Conservation (phyloP, 345 rosid species). For the Acer yangbiense region DNA sequence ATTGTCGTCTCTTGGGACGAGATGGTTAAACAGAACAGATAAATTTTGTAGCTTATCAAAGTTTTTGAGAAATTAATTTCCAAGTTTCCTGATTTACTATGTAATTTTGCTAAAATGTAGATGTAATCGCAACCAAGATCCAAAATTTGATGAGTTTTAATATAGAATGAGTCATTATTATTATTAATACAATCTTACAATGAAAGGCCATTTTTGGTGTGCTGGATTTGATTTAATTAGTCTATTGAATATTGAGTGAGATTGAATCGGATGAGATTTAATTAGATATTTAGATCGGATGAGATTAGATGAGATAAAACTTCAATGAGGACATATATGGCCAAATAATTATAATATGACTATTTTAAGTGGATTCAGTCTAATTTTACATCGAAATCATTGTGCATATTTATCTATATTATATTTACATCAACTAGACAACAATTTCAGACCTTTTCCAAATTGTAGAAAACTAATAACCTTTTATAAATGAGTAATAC, state of each 20-base stretch:
- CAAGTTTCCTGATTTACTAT: background rate
- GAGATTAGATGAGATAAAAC: background rate
- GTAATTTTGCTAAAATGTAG: background rate
- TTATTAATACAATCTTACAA: no score
- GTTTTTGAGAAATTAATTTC: background rate
- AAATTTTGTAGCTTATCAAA: conserved; percentile 1
- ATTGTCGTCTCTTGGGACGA: background rate
- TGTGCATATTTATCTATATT: no score
- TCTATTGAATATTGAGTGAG: background rate
- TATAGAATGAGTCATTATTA: background rate
- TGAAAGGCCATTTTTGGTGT: no score
- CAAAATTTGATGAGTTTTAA: background rate
- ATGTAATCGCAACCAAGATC: background rate
- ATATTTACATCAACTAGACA: no score
- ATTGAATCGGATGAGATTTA: no score
- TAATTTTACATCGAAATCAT: no score
- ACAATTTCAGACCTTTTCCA: no score
- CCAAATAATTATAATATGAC: no score
- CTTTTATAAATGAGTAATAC: no score
- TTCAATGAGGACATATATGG: no score
- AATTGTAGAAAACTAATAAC: background rate
- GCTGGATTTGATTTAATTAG: background rate
- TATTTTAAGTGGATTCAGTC: no score
- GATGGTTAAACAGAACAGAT: background rate
- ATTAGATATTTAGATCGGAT: no score